phyloP scores from a whole-genome alignment of 768 basidiomycete species.

The Cyclocybe aegerita region DNA sequence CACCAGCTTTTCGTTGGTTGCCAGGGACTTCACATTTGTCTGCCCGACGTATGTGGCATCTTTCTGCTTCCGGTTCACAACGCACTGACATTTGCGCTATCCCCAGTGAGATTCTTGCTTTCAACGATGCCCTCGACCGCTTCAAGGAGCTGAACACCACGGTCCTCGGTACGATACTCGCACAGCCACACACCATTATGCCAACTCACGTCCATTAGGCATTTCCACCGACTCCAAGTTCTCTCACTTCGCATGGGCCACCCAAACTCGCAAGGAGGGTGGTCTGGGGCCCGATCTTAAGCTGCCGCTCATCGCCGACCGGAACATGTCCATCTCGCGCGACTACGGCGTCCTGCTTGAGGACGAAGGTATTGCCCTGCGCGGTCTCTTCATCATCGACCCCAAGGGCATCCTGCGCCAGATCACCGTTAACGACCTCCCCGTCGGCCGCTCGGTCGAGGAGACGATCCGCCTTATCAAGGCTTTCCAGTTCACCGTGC shows the following conservation, averaged over 20 bases:
- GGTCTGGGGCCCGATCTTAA: conserved; percentile 88
- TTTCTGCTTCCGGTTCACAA: neutral
- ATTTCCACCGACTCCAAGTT: conserved; percentile 89
- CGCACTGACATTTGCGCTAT: neutral
- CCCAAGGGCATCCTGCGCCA: conserved; percentile 74
- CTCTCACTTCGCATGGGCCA: conserved; percentile 86
- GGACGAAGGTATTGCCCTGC: conserved; percentile 84
- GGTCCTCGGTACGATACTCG: conserved; percentile 62
- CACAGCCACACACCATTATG: neutral
- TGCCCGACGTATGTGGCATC: conserved; percentile 68
- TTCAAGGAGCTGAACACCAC: conserved; percentile 74
- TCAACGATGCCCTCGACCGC: conserved; percentile 80
- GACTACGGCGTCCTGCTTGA: conserved; percentile 90
- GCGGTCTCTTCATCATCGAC: conserved; percentile 86
- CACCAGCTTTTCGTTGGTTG: neutral
- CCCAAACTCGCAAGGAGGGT: conserved; percentile 78
- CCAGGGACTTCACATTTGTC: conserved; percentile 84
- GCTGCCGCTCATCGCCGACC: conserved; percentile 81
- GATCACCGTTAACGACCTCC: conserved; percentile 88
- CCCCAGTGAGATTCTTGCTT: conserved; percentile 81
- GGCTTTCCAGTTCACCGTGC: conserved; percentile 88
- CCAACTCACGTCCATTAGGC: conserved; percentile 3
- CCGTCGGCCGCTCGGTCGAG: conserved; percentile 93
- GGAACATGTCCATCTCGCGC: conserved; percentile 74
- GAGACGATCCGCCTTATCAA: conserved; percentile 90